phyloP scores from a whole-genome alignment of 2,329 filamentous ascomycete genomes.

The Cladosporium oxysporum region DNA sequence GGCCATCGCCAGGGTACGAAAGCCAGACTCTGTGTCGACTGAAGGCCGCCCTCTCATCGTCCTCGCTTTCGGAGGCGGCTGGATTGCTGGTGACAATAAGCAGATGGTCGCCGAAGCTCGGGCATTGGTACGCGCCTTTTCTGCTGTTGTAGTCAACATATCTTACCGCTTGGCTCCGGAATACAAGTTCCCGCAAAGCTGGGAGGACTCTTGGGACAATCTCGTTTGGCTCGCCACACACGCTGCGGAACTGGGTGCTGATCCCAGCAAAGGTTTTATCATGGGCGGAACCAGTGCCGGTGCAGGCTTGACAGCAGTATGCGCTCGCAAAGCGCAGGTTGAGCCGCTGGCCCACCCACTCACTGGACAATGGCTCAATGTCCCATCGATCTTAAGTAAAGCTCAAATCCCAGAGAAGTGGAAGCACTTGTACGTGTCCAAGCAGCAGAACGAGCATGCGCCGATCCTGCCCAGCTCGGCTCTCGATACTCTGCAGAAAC shows the following conservation, averaged over 20 bases:
- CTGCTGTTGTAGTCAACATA: not conserved
- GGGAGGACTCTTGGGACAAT: conserved; percentile 54
- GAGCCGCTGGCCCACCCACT: conserved; percentile 45
- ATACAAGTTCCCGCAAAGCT: conserved; percentile 55
- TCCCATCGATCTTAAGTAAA: conserved; percentile 41
- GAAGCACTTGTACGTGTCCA: conserved; percentile 41
- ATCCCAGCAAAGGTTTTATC: conserved; percentile 51
- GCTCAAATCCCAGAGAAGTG: conserved; percentile 44
- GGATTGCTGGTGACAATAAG: conserved; percentile 25
- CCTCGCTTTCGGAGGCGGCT: conserved; percentile 30
- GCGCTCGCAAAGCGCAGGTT: conserved; percentile 45
- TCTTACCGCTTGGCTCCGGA: conserved; percentile 61
- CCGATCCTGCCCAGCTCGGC: conserved; percentile 35
- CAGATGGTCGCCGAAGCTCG: conserved; percentile 25
- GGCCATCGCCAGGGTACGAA: conserved; percentile 37
- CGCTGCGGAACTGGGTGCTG: conserved; percentile 42
- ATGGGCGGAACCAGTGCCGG: conserved; percentile 54
- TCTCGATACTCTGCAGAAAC: conserved; percentile 2
- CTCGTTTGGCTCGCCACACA: conserved; percentile 48
- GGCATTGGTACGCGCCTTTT: conserved; percentile 17
- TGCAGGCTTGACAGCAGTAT: conserved; percentile 43
- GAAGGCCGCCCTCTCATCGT: conserved; percentile 26
- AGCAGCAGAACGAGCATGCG: conserved; percentile 45
- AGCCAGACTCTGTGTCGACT: conserved; percentile 26
- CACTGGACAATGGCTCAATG: conserved; percentile 50